Evolutionary conservation across 164 flowering plant species (phyloP), one percentile per base, ranked within the genome.

Genomic region (Pachysandra terminalis): DNA sequence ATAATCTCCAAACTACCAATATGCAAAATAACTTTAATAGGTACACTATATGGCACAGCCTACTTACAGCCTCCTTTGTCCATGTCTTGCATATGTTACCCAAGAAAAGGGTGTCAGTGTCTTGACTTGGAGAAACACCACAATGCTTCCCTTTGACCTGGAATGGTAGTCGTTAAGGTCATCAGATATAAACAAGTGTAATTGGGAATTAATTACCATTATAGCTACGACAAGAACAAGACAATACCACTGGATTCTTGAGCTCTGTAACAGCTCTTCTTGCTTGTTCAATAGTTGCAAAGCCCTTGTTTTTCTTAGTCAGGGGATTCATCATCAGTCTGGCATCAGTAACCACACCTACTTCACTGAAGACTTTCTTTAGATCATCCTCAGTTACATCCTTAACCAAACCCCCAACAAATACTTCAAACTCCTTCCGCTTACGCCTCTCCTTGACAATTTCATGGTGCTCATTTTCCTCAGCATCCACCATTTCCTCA

Each of bases 81-180:
- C 98, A 95, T 69, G 94, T 83, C 84, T 86, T 95, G 93, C 94
- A 86, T 69, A 95, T 86, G 73, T 95, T 95, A 54, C 98, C 98
- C 60, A 95, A 61, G 67, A 90, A 95, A 59, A 95, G 89, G 53
- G 98, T 92, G 70, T 95, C 98, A 69, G 92, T 95, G 78, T 95
- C 98, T 71, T 95, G 96, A 78, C 98, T 92, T 10, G 96, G 94
- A 23, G 94, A 74, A 61, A 90, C 97, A 77, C 98, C 98, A 84
- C 98, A 95, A 57, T 87, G 84, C 82, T 92, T 95, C 61, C 98
- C 98, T 67, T 88, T 79, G 10, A 91, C 86, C 97, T 91, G 86
- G 68, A 80, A 79, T 63, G 16, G 53, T 16, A 67, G 59, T 68
- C 41, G 66, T 73, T 68, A 69, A 59, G 55, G 77, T 55, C 45